Percentiles rank a stretch among this genome's conserved stretches.
Evolutionary conservation across 1,284 basidiomycete genomes (phyloP).

Genomic region (Crepidotus sp.): DNA sequence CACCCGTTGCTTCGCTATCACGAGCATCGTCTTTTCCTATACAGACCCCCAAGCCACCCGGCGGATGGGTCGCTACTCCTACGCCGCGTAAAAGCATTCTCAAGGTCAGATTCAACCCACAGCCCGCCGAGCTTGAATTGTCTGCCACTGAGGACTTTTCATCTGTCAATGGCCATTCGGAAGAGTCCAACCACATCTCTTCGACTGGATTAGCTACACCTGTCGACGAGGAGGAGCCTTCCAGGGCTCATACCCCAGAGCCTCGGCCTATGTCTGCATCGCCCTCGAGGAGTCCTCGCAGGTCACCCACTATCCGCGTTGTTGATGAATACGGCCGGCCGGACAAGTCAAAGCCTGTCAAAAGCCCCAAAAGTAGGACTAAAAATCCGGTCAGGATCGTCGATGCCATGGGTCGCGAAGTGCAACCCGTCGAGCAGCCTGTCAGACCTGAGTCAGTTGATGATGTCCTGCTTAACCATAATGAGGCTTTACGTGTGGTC

Average conservation of each 20-base stretch:
- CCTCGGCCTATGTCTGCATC: constrained; percentile 19
- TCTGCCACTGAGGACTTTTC: constrained; percentile 16
- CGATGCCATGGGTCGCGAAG: constrained; percentile 58
- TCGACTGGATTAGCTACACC: constrained; percentile 28
- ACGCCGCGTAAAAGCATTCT: constrained; percentile 39
- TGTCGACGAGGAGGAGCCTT: constrained; percentile 11
- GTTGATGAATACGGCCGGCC: constrained; percentile 47
- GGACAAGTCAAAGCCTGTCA: constrained; percentile 17
- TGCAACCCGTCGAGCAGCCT: constrained; percentile 30
- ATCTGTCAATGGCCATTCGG: constrained; percentile 14
- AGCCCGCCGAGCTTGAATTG: constrained; percentile 25
- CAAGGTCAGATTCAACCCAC: constrained; percentile 58
- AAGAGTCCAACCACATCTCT: constrained; percentile 25
- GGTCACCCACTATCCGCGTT: constrained; percentile 39
- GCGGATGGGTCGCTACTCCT: constrained; percentile 60
- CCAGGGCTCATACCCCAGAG: constrained; percentile 18
- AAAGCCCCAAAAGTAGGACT: constrained; percentile 19
- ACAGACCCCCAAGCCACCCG: constrained; percentile 63
- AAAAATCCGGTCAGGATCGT: constrained; percentile 47
- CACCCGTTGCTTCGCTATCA: constrained; percentile 37
- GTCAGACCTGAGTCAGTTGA: constrained; percentile 22
- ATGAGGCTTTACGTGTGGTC: constrained; percentile 47
- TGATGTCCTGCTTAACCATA: constrained; percentile 32
- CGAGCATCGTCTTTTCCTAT: constrained; percentile 35
- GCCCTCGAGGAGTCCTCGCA: constrained; percentile 21